Evolutionary conservation across 129 eudicot species (phyloP).

Genomic region (sunflower (Helianthus annuus)): HanXRQr2.0-SUNRISE NC_035436.2:89464255-89464754

Average conservation of each 20-base stretch:
- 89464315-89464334: slow-evolving; percentile 18
- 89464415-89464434: slow-evolving; percentile 24
- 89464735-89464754: slow-evolving; percentile 33
- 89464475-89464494: slow-evolving; percentile 27
- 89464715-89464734: slow-evolving; percentile 35
- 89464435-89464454: slow-evolving; percentile 14
- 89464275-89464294: slow-evolving; percentile 6
- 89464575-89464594: slow-evolving; percentile 24
- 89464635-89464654: slow-evolving; percentile 1
- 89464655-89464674: background rate
- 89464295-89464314: background rate
- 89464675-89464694: slow-evolving; percentile 26
- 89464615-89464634: background rate
- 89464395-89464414: slow-evolving; percentile 8
- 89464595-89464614: slow-evolving; percentile 27
- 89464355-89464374: slow-evolving; percentile 17
- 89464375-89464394: slow-evolving; percentile 23
- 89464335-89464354: slow-evolving; percentile 27
- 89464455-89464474: background rate
- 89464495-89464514: slow-evolving; percentile 1
- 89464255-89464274: slow-evolving; percentile 23
- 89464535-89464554: slow-evolving; percentile 10
- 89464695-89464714: slow-evolving; percentile 23
- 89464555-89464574: background rate
- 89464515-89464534: slow-evolving; percentile 16